Evolutionary conservation across 495 filamentous ascomycete genomes (phyloP).

Genomic region (Trichoderma virens): DNA sequence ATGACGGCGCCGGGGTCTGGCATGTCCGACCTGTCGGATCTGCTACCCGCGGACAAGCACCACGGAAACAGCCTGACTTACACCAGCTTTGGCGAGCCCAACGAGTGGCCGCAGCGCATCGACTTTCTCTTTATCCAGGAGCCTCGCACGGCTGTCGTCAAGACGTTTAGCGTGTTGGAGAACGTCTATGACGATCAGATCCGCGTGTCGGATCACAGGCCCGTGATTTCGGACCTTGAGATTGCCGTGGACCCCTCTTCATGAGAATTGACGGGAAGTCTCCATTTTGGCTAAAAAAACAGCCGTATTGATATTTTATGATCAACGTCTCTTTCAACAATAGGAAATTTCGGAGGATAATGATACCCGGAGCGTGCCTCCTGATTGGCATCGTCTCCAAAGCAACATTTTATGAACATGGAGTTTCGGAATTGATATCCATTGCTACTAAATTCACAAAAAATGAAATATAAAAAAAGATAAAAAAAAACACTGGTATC

Average conservation of each 20-base stretch:
- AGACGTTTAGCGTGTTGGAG: slow-evolving; percentile 49
- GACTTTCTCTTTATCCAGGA: slow-evolving; percentile 26
- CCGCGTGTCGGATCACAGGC: slow-evolving; percentile 68
- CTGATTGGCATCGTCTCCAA: neutral
- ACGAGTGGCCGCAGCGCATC: slow-evolving; percentile 20
- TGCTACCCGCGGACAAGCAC: slow-evolving; percentile 15
- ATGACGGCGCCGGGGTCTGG: slow-evolving; percentile 28
- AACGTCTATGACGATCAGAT: slow-evolving; percentile 61
- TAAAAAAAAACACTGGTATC: neutral
- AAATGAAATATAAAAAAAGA: neutral
- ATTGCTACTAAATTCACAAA: neutral
- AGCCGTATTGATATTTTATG: neutral
- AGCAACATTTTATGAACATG: neutral
- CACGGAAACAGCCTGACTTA: slow-evolving; percentile 39
- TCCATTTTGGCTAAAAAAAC: no score
- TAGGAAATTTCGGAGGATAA: neutral
- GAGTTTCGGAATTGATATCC: neutral
- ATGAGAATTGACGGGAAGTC: neutral
- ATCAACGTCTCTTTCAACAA: neutral
- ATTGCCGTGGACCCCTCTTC: slow-evolving; percentile 8
- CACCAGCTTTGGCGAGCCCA: slow-evolving; percentile 55
- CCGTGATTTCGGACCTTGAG: slow-evolving; percentile 60
- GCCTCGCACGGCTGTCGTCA: slow-evolving; percentile 12
- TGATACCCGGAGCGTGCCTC: neutral
- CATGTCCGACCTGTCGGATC: slow-evolving; percentile 22